phyloP scores from a whole-genome alignment of 2,329 filamentous ascomycete species.

The Ilyonectria sp. region DNA sequence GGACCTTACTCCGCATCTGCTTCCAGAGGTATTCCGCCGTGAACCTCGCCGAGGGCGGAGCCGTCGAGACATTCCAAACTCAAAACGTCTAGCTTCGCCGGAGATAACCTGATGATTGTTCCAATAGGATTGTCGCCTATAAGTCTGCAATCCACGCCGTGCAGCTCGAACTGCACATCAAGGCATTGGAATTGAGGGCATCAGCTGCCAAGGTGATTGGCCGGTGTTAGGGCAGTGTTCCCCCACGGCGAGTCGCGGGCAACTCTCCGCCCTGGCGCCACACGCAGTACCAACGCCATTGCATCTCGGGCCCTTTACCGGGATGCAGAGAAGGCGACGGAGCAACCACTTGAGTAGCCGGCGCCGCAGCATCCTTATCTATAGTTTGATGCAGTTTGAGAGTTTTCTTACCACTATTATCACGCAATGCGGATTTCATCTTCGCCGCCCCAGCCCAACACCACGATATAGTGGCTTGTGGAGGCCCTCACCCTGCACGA shows the following conservation, averaged over 20 bases:
- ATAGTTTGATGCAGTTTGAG: no score
- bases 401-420: no score
- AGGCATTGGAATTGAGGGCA: not conserved
- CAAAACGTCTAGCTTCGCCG: conserved; percentile 21
- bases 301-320: no score
- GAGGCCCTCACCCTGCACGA: no score
- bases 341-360: no score
- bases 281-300: no score
- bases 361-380: no score
- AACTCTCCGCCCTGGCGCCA: not conserved
- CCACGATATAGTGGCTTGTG: no score
- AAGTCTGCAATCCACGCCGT: not conserved
- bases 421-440: no score
- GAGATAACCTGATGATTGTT: not conserved
- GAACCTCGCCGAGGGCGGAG: conserved; percentile 12
- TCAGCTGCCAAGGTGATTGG: not conserved
- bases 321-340: no score
- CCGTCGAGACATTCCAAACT: conserved; percentile 4
- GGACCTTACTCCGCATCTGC: not conserved
- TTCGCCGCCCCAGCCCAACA: no score
- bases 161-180: not conserved
- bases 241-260: not conserved
- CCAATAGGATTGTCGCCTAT: conserved; percentile 2
- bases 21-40: not conserved
- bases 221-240: not conserved